A percentile compares a stretch with the other conserved stretches of the same genome.
phyloP scores from a whole-genome alignment of 129 eudicot species.

The Artemisia annua region DNA sequence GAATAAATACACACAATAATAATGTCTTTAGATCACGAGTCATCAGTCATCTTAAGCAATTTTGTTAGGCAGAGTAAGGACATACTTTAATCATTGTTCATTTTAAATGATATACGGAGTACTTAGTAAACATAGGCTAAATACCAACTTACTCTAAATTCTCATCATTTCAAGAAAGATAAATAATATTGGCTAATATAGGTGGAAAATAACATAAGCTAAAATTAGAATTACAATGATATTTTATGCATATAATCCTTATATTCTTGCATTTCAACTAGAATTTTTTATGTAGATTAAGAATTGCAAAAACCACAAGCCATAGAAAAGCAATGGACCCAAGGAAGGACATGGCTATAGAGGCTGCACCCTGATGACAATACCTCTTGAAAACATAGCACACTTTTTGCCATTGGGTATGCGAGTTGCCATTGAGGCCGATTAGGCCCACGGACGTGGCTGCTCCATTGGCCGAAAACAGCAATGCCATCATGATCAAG shows the following conservation, averaged over 20 bases:
- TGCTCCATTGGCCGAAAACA: conserved; percentile 38
- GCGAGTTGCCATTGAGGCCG: conserved; percentile 34
- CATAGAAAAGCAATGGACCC: conserved; percentile 32
- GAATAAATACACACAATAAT: too few species aligned
- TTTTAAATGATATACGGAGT: too few species aligned
- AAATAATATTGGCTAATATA: background rate
- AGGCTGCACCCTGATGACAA: conserved; percentile 39
- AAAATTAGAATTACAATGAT: background rate
- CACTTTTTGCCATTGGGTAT: conserved; percentile 36
- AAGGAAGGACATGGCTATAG: conserved; percentile 30
- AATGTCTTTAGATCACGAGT: too few species aligned
- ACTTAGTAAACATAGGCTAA: too few species aligned
- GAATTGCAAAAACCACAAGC: conserved; percentile 31
- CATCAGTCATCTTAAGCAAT: too few species aligned
- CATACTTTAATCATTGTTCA: too few species aligned
- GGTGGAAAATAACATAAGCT: background rate
- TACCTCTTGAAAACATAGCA: conserved; percentile 30
- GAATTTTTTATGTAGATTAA: conserved; percentile 32
- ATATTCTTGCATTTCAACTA: background rate
- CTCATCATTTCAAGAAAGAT: background rate
- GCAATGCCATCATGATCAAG: conserved; percentile 23
- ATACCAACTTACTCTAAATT: too few species aligned
- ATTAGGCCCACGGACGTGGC: conserved; percentile 27
- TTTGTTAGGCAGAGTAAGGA: too few species aligned
- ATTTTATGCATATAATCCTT: background rate